A percentile compares a stretch with the other conserved stretches of the same genome.
Evolutionary conservation across 2,329 filamentous ascomycete genomes (phyloP).

Genomic region (Teratosphaeria pseudoeucalypti): DNA sequence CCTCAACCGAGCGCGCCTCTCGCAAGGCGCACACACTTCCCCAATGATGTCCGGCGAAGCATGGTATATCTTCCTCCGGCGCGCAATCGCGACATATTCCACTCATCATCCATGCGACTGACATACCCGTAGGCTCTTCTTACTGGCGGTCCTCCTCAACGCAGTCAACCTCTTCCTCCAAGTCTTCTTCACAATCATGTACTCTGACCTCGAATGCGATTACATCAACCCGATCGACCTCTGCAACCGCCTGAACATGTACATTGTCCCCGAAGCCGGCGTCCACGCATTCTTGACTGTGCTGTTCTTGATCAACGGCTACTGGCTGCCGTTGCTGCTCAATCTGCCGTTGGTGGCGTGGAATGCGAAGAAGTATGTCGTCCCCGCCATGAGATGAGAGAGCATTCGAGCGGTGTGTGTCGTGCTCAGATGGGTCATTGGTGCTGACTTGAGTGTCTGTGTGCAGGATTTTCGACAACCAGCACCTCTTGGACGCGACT

Average conservation of each 20-base stretch:
- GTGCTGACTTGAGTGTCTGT: neutral
- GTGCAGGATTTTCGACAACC: conserved; percentile 84
- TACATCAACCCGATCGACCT: conserved; percentile 99
- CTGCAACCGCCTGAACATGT: conserved; percentile 99
- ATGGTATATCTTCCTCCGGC: conserved; percentile 19
- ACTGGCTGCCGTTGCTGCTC: conserved; percentile 87
- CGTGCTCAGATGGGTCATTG: neutral
- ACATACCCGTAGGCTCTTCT: conserved; percentile 60
- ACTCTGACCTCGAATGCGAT: conserved; percentile 98
- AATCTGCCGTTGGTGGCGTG: conserved; percentile 86
- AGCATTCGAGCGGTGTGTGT: neutral
- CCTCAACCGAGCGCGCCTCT: neutral
- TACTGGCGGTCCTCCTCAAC: conserved; percentile 96
- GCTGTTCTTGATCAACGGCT: conserved; percentile 95
- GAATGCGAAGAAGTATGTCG: conserved; percentile 92
- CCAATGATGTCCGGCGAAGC: conserved; percentile 30
- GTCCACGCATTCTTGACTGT: conserved; percentile 94
- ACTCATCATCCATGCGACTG: neutral
- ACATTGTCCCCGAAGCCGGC: conserved; percentile 96
- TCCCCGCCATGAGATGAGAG: neutral
- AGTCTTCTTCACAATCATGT: conserved; percentile 99
- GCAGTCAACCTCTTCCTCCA: conserved; percentile 99
- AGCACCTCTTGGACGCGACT: conserved; percentile 90
- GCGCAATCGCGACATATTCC: neutral
- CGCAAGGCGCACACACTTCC: neutral